These are phyloP conservation scores for Aspergillus japonicus DNA, from an alignment of 2,329 filamentous ascomycete species.

Conservation along the genomic window DNA sequence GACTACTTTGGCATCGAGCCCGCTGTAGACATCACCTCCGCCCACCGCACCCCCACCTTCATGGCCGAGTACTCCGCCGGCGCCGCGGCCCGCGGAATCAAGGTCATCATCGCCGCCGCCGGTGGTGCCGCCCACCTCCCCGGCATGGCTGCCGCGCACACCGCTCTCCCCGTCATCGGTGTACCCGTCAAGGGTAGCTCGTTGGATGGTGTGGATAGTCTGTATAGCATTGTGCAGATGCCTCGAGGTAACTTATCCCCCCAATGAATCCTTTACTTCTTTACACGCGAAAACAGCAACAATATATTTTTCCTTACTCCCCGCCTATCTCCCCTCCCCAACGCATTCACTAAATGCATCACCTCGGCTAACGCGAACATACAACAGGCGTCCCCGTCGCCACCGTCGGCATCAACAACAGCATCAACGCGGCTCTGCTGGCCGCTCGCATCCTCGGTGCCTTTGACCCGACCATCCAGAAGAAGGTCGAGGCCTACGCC, in stretches of 20 bases:
- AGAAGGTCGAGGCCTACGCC: conserved; percentile 45
- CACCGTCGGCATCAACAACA: conserved; percentile 78
- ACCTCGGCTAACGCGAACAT: conserved; percentile 17
- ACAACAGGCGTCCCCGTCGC: conserved; percentile 66
- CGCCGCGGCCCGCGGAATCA: conserved; percentile 65
- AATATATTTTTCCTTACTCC: neutral
- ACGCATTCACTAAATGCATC: neutral
- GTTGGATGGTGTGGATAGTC: conserved; percentile 68
- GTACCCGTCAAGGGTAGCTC: conserved; percentile 73
- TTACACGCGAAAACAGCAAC: neutral
- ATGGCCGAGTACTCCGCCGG: conserved; percentile 67
- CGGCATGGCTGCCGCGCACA: conserved; percentile 72
- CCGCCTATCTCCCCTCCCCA: neutral
- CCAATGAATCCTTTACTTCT: neutral
- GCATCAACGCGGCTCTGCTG: conserved; percentile 72
- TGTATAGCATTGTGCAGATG: conserved; percentile 76
- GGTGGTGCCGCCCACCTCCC: conserved; percentile 72
- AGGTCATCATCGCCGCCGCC: conserved; percentile 73
- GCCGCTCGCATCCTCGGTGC: conserved; percentile 67
- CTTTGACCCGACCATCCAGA: conserved; percentile 41
- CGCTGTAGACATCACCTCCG: conserved; percentile 49
- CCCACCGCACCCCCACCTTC: conserved; percentile 67
- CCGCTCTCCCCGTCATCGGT: conserved; percentile 71
- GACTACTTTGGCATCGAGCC: conserved; percentile 46
- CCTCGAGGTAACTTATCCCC: conserved; percentile 51